phyloP scores from a whole-genome alignment of 768 basidiomycete species.

The Coprinopsis sp. region DNA sequence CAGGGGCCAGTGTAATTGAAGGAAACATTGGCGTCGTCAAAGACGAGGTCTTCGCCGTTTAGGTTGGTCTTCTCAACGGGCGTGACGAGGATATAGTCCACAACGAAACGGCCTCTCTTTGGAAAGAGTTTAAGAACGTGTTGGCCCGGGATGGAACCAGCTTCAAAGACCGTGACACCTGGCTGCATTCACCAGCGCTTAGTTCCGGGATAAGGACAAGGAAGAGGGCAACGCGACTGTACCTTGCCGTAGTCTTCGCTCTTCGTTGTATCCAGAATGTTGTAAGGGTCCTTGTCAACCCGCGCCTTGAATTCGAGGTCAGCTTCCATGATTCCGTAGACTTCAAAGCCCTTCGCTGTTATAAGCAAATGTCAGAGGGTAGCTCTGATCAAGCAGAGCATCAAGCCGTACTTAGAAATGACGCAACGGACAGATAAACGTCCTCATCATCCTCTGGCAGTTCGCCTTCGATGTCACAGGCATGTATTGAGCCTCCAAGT shows the following conservation, averaged over 20 bases:
- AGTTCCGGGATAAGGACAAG: neutral
- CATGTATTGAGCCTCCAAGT: constrained; percentile 3
- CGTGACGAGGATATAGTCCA: constrained; percentile 6
- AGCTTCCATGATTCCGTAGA: constrained; percentile 4
- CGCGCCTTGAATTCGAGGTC: neutral
- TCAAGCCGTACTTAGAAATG: neutral
- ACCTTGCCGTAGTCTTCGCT: constrained; percentile 2
- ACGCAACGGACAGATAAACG: neutral
- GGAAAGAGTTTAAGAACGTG: neutral
- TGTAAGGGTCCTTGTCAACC: constrained; percentile 1
- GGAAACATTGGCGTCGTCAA: constrained; percentile 5
- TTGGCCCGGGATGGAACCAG: neutral
- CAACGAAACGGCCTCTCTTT: neutral
- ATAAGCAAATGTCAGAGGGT: neutral
- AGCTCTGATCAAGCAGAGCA: neutral
- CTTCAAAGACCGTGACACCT: constrained; percentile 8
- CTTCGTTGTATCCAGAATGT: neutral
- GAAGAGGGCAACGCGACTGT: neutral
- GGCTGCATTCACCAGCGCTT: neutral
- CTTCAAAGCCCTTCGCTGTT: constrained; percentile 5
- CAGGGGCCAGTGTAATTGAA: constrained; percentile 6
- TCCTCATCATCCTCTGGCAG: neutral
- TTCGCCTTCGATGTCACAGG: neutral
- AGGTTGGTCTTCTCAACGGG: constrained; percentile 4
- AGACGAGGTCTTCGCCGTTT: constrained; percentile 6